Base-by-base conservation (phyloP, 2,329 filamentous ascomycete genomes). In the Microdochium nivale region DNA sequence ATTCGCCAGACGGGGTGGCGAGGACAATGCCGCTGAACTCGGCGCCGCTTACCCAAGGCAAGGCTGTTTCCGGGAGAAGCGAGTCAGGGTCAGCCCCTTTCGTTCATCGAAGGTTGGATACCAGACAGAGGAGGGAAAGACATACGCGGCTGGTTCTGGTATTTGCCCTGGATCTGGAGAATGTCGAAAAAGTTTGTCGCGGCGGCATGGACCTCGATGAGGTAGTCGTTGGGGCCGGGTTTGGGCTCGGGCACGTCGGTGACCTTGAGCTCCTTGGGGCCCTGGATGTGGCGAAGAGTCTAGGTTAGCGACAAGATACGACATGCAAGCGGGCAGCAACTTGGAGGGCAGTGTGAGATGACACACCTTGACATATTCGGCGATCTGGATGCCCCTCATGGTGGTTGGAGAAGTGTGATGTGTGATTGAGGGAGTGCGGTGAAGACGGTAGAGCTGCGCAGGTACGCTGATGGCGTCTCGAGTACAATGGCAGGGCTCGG, bases 151-250 rank as follows among this genome's bases (percentile, higher is more conserved):
- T 96, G 91, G 65, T 89, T 80, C 66, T 97, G 92, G 71, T 97
- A 97, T 80, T 95, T 95, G 52, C 92, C 92, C 64, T 90, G 86
- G 64, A 96, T 90, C 66, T 97, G 92, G 51, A 97, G 82, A 53
- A 96, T 87, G 67, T 97, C 92, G 75, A 96, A 97, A 79, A 97
- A 97, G 73, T 97, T 97, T 62, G 89, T 88, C 21, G 90, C 92
- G 0, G 87, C 80, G 47, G 92, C 89, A 69, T 90, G 88, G 62
- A 97, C 87, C 63, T 84, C 80, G 65, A 97, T 87, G 56, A 95
- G 77, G 67, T 96, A 97, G 71, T 96, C 83, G 63, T 87, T 74
- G 30, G 82, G 70, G 9, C 77, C 75, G 1, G 90, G 88, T 1
- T 73, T 71, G 1, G 90, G 91, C 51, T 90, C 88, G 19, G 90